Base-by-base conservation (phyloP, 208 protist species). In the Crithidia fasciculata region DNA sequence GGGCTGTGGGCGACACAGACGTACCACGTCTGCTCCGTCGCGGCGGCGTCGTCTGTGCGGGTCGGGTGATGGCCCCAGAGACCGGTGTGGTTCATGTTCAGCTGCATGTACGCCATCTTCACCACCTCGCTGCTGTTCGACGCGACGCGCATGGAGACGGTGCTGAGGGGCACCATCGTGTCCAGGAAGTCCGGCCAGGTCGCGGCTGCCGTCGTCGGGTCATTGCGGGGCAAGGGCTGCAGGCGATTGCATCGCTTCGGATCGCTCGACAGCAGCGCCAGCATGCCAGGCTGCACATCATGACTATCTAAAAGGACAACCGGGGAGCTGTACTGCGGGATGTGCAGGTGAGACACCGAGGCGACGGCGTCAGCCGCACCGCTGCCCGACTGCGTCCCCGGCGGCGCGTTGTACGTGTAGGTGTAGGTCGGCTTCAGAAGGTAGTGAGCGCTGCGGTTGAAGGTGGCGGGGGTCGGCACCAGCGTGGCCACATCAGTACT, bases 61-160 rank as follows among this genome's bases (percentile, higher is more conserved):
- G 49, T 75, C 44, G 54, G 69, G 65, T 74, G 76, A 44, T 66
- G 58, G 57, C 85, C 85, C 83, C 85, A 93, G 74, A 90, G 81
- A 4, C 88, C 88, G 28, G 88, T 93, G 76, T 90, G 82, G 65
- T 93, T 93, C 19, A 85, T 61, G 56, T 88, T 86, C 43, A 93
- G 71, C 72, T 87, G 81, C 45, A 89, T 54, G 80, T 88, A 91
- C 15, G 82, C 74, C 40, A 93, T 55, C 43, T 49, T 66, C 36
- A n/a, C 36, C 40, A 10, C 45, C 12, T 12, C 28, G 37, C 39
- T 66, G 56, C 45, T 56, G 36, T 36, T 8, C 13, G 40, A 18
- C 47, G 49, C 64, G 39, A 79, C 71, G 47, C 57, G 56, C 54
- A 85, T 68, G 16, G 54, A 39, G 28, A 85, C 50, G 10, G 74